Evolutionary conservation across 768 basidiomycete species (phyloP), one percentile per base, ranked within the genome.

Genomic region (Rhodosporidiobolus sp.): DNA sequence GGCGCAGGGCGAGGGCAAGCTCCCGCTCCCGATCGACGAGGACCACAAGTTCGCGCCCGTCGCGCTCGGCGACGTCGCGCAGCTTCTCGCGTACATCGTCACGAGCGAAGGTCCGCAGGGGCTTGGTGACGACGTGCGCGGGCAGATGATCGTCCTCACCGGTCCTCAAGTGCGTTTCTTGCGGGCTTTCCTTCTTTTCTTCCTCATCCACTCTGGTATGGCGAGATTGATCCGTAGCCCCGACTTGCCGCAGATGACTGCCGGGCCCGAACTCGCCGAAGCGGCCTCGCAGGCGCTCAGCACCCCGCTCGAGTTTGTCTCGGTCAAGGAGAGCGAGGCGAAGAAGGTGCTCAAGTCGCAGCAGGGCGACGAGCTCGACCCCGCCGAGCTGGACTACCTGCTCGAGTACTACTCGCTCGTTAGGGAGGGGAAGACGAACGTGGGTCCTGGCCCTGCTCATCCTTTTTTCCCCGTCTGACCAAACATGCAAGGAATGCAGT

Each of bases 21-120:
- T 65, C 35, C 65, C 65, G 1, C 26, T 65, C 46, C 65, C 65
- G 24, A 50, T 65, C 48, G 65, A 65, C 56, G 17, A 26, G 34
- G 26, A 65, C 56, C 65, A 65, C 65, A 65, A 65, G 46, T 65
- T 65, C 24, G 65, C 65, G 10, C 65, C 63, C 24, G 64, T 65
- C 46, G 55, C 65, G 26, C 65, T 65, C 46, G 65, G 65, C 45
- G 65, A 65, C 34, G 65, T 65, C 22, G 56, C 32, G n/a, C 48
- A 57, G 34, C 65, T 65, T 32, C 55, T 65, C 34, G 65, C 65
- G 26, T 28, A 57, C 46, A 65, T 65, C 56, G 55, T 58, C 48
- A 50, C 56, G 4, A 34, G 30, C 2, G 10, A 65, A 48, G 65
- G 65, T 24, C 17, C 26, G 56, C 65, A 65, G 22, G 65, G 65